Base-by-base conservation (phyloP, 148 eudicot species). In the Vaccinium vitisidaea region DNA sequence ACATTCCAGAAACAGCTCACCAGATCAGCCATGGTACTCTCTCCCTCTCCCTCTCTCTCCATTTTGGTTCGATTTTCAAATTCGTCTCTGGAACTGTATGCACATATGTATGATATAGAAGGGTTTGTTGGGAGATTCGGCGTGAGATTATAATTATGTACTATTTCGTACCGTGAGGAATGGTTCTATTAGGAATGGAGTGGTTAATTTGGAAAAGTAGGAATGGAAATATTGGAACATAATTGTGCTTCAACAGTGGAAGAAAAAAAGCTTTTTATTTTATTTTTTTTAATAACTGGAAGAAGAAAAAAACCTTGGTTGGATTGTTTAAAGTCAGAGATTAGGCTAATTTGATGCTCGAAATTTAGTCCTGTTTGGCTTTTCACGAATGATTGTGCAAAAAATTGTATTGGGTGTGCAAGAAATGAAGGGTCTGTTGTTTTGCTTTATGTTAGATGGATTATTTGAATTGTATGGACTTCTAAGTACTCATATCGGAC, bases 1-100 rank as follows among this genome's bases (percentile, higher is more conserved):
- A 89, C 73, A 36, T 89, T 81, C 94, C 95, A n/a, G 94, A 94
- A 3, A 94, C 98, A 55, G 95, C 98, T 65, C 98, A 95, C 87
- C 93, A 90, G 84, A 93, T 94, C 56, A 95, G 98, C 85, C 86
- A 86, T 27, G 98, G 98, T 95, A 43, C 79, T 81, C 27, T 82
- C 43, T 80, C 16, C 84, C 78, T 82, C 63, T 8, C 74, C 5
- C 79, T 81, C 27, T 82, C 67, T 30, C 75, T 14, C 10, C n/a
- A 27, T 30, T 21, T 54, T 19, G 53, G 36, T 19, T 8, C 18
- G 8, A 23, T 32, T 32, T 75, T 32, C 25, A 1, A 16, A 49
- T 13, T 65, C 30, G n/a, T 56, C 39, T 36, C 19, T 8, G 21
- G 65, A 59, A 39, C 14, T 46, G 14, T 48, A 18, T 19, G 9